Evolutionary conservation across 2,329 filamentous ascomycete species (phyloP).

Genomic region (Fusarium hostae): DNA sequence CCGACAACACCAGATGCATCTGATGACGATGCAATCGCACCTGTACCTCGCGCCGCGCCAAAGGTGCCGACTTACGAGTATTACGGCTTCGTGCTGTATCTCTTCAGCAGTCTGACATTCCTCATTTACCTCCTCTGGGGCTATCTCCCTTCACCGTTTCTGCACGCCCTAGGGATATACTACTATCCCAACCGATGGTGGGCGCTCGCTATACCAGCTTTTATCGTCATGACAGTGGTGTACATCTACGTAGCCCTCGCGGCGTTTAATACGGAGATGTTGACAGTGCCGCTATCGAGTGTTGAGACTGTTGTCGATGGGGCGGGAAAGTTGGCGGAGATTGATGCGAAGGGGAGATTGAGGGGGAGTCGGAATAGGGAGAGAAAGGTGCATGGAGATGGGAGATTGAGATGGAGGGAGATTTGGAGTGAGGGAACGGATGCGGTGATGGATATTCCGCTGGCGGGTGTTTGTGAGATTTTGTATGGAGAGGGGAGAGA

Average conservation of each 20-base stretch:
- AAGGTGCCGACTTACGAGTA: constrained; percentile 99
- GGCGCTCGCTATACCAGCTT: constrained; percentile 91
- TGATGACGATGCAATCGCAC: constrained; percentile 86
- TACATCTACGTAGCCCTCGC: constrained; percentile 96
- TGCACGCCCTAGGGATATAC: constrained; percentile 92
- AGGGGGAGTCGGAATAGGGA: constrained; percentile 52
- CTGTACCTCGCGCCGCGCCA: constrained; percentile 85
- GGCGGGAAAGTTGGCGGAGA: constrained; percentile 83
- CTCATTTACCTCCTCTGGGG: constrained; percentile 81
- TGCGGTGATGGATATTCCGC: constrained; percentile 95
- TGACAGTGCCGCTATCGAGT: constrained; percentile 82
- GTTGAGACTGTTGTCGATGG: constrained; percentile 94
- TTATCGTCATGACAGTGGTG: constrained; percentile 85
- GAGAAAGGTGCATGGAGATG: constrained; percentile 51
- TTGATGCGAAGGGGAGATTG: constrained; percentile 75
- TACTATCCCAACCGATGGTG: constrained; percentile 99
- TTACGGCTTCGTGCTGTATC: constrained; percentile 97
- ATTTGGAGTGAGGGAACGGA: constrained; percentile 95
- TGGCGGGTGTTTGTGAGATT: constrained; percentile 94
- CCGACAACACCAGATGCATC: constrained; percentile 93
- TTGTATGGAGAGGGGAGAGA: constrained; percentile 76
- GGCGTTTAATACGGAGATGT: constrained; percentile 86
- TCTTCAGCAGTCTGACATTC: constrained; percentile 86
- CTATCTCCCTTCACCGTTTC: constrained; percentile 89
- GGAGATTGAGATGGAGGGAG: constrained; percentile 74